Percentiles rank a stretch among this genome's conserved stretches.
Conservation (phyloP, 208 protist genomes). For the Acanthamoeba royreba region DNA sequence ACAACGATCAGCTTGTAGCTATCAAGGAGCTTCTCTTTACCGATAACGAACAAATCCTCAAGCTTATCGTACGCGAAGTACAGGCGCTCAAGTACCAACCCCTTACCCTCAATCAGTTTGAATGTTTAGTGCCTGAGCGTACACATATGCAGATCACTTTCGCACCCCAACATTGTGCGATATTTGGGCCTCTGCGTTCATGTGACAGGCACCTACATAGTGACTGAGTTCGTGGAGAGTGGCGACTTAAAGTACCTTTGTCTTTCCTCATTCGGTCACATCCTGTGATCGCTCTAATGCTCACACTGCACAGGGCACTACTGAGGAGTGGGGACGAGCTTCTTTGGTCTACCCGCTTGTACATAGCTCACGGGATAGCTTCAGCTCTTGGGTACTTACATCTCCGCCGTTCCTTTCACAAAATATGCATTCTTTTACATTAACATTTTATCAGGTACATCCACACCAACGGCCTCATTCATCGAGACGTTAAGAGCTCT, state of each 20-base stretch:
- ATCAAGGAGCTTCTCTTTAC: neutral
- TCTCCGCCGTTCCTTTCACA: neutral
- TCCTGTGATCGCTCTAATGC: neutral
- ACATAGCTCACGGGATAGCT: neutral
- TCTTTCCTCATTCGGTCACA: neutral
- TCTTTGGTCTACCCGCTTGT: neutral
- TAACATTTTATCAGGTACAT: slow-evolving; percentile 77
- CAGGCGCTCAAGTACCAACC: neutral
- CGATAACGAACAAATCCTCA: neutral
- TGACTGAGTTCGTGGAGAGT: slow-evolving; percentile 52
- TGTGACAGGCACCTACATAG: slow-evolving; percentile 40
- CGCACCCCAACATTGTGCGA: slow-evolving; percentile 61
- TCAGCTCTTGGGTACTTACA: neutral
- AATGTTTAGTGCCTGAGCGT: neutral
- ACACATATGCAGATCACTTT: neutral
- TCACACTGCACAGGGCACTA: neutral
- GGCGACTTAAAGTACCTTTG: neutral
- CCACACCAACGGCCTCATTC: slow-evolving; percentile 98
- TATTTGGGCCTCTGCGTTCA: slow-evolving; percentile 57
- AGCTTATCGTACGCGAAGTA: neutral
- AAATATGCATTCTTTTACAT: neutral
- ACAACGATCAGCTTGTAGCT: neutral
- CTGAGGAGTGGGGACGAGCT: neutral
- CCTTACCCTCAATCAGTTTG: neutral
- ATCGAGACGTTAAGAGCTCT: slow-evolving; percentile 98